Percentiles rank a stretch among this genome's conserved stretches.
Evolutionary conservation across 345 rosid genomes (phyloP).

Genomic region (Anacardium occidentale): DNA sequence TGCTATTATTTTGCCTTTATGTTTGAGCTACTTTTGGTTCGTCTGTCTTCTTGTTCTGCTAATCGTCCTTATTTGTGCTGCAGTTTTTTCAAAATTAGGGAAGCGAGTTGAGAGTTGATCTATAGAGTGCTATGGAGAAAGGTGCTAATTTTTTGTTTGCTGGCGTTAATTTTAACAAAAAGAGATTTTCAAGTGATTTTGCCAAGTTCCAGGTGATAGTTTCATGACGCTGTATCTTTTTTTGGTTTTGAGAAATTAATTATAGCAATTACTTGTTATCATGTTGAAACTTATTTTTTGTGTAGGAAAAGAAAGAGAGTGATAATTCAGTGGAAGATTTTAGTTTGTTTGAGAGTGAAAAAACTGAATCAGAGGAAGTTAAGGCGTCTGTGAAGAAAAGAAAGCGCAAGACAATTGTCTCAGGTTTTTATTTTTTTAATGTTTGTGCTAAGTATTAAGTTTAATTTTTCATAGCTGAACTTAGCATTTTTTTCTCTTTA

Average conservation of each 20-base stretch:
- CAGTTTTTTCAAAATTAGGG: not conserved
- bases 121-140: slow-evolving; percentile 47
- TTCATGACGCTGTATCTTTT: not conserved
- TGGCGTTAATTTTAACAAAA: slow-evolving; percentile 62
- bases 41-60: not conserved
- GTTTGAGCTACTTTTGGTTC: not conserved
- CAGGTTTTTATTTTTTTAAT: slow-evolving; percentile 34
- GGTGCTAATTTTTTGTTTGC: slow-evolving; percentile 66
- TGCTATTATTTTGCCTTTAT: too few relatives aligned
- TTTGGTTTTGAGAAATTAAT: not conserved
- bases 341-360: slow-evolving; percentile 40
- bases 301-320: slow-evolving; percentile 42
- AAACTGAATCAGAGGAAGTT: slow-evolving; percentile 32
- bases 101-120: not conserved
- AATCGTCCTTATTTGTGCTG: not conserved
- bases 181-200: slow-evolving; percentile 62
- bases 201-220: slow-evolving; percentile 57
- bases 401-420: slow-evolving; percentile 50
- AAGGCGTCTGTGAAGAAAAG: slow-evolving; percentile 44
- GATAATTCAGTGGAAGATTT: slow-evolving; percentile 31
- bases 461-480: not conserved
- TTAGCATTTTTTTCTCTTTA: not conserved
- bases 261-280: not conserved
- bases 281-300: not conserved
- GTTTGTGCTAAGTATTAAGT: not conserved